Conservation (phyloP, 352 stramenopile species). For the Phytophthora ohioensis region DNA sequence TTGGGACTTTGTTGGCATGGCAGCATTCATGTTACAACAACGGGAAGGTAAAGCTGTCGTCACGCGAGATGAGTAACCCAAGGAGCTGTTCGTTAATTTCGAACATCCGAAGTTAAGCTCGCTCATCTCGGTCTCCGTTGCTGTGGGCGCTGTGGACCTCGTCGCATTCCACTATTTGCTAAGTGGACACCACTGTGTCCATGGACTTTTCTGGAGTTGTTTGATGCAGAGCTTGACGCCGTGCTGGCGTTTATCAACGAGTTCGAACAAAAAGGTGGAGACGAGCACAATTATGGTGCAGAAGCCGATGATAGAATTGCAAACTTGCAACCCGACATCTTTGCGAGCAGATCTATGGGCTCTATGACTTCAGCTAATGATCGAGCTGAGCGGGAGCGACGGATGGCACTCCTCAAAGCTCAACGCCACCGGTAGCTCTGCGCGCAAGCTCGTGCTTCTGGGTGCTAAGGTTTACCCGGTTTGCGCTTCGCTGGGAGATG, state of each 20-base stretch:
- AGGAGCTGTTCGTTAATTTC: too few relatives aligned
- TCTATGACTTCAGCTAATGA: not conserved
- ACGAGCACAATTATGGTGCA: not conserved
- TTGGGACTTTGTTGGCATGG: not conserved
- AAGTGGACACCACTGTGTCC: not conserved
- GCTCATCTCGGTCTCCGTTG: not conserved
- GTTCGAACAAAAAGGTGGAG: not conserved
- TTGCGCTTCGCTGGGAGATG: not conserved
- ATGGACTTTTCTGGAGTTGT: not conserved
- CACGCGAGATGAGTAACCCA: not conserved
- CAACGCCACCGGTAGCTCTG: not conserved
- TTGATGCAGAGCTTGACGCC: not conserved
- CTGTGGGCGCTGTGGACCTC: too few relatives aligned
- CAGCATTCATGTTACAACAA: too few relatives aligned
- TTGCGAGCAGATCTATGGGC: too few relatives aligned
- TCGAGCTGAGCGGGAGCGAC: not conserved
- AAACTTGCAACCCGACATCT: too few relatives aligned
- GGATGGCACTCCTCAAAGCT: not conserved
- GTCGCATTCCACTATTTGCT: not conserved
- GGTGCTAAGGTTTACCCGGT: not conserved
- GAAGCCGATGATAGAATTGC: too few relatives aligned
- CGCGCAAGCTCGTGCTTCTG: slow-evolving; percentile 1
- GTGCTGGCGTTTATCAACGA: slow-evolving; percentile 3
- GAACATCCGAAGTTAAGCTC: too few relatives aligned
- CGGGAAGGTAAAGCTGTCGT: not conserved